Percentiles rank a stretch among this genome's conserved stretches.
Conservation (phyloP, 495 filamentous ascomycete genomes). For the Aspergillus bertholletiae region DNA sequence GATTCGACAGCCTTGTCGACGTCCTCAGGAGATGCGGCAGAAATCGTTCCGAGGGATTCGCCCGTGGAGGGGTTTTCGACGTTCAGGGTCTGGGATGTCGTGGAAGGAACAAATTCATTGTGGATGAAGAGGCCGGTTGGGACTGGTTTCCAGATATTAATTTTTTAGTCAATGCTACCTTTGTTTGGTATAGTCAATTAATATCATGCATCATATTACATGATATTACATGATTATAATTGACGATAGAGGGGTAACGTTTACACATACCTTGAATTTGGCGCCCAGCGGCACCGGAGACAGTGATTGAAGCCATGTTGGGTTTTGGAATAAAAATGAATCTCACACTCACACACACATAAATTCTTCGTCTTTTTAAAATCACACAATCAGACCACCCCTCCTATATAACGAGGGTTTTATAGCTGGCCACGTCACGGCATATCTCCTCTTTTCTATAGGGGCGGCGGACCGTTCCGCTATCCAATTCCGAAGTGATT, state of each 20-base stretch:
- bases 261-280: not conserved
- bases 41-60: slow-evolving; percentile 23
- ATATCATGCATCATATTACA: too few relatives aligned
- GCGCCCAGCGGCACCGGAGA: not conserved
- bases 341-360: not conserved
- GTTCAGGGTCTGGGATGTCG: not conserved
- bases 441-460: not conserved
- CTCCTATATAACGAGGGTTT: not conserved
- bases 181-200: too few relatives aligned
- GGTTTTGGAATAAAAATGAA: not conserved
- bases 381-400: not conserved
- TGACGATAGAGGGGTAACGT: not conserved
- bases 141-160: not conserved
- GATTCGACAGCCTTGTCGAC: slow-evolving; percentile 54
- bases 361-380: not conserved
- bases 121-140: not conserved
- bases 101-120: not conserved
- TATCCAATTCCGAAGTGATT: not conserved
- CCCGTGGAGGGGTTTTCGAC: slow-evolving; percentile 7
- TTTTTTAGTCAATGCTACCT: not conserved
- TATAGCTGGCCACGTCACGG: not conserved
- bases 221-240: too few relatives aligned
- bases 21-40: slow-evolving; percentile 22
- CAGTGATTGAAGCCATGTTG: not conserved
- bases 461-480: not conserved